Base-by-base conservation (phyloP, 306 rosid species). In the Inga oerstediana region DNA sequence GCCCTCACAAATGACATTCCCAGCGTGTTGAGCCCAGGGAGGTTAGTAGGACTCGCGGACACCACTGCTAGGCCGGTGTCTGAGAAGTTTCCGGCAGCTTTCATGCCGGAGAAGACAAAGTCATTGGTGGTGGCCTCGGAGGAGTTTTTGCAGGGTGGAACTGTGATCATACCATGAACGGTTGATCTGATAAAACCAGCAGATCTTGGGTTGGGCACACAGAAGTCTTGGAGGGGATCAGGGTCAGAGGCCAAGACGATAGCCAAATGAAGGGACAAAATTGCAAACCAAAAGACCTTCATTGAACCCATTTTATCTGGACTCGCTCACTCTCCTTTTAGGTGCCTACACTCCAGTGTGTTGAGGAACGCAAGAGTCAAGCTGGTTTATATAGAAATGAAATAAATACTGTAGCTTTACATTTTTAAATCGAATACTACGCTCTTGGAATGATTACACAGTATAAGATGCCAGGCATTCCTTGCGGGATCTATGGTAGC, bases 221-320 rank as follows among this genome's bases (percentile, higher is more conserved):
- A 96, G 46, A 88, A 93, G 81, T 96, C 99, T 84, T 96, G 99
- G 22, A 96, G 59, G 45, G 99, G 97, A 79, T 96, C 99, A 51
- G 99, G 99, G 72, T 96, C 99, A 9, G 99, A 88, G 69, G 97
- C 94, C 22, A 85, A 54, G 83, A 84, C 70, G 69, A 54, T 83
- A 54, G 72, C 69, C 32, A 76, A 71, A 64, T 62, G 82, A 62
- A 91, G 82, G 79, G 82, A 67, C 73, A 86, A 75, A 48, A 88
- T 73, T 3, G 80, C 74, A 44, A 84, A 61, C 49, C 83, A 65
- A 65, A 88, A 71, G 79, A 81, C 61, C n/a, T 80, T 81, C 62
- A 39, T 30, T 61, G 82, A 79, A 32, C 65, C 74, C 98, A 95
- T 93, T 76, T 76, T 85, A 49, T 68, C 15, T 69, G 37, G 3